A percentile compares a stretch with the other conserved stretches of the same genome.
phyloP scores from a whole-genome alignment of 1,139 yeast species.

The Nadsonia starkeyi-henricii region DNA sequence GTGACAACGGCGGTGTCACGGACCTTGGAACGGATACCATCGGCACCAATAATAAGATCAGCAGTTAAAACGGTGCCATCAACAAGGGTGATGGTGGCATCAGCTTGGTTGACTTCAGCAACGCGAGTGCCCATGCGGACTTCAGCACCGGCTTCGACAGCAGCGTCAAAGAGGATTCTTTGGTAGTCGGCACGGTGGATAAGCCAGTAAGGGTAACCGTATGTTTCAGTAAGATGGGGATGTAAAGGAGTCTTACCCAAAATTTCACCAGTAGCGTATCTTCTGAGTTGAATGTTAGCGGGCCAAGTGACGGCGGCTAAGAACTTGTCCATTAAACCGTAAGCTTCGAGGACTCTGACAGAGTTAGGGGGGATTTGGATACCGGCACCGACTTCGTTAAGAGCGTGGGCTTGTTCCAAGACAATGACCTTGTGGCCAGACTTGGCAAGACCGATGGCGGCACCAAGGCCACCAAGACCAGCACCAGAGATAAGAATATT shows the following conservation, averaged over 20 bases:
- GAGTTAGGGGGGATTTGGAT: slow-evolving; percentile 27
- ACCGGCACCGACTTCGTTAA: slow-evolving; percentile 32
- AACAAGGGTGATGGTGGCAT: slow-evolving; percentile 16
- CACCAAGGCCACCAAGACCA: slow-evolving; percentile 29
- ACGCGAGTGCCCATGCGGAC: slow-evolving; percentile 18
- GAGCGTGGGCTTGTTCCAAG: slow-evolving; percentile 23
- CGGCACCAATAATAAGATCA: slow-evolving; percentile 27
- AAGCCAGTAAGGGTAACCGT: slow-evolving; percentile 15
- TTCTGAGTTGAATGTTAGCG: slow-evolving; percentile 8
- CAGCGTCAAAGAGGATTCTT: slow-evolving; percentile 17
- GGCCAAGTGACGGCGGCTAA: slow-evolving; percentile 20
- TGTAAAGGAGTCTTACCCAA: too few species aligned
- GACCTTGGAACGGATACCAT: slow-evolving; percentile 19
- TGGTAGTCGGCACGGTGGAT: slow-evolving; percentile 26
- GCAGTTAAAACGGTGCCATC: slow-evolving; percentile 18
- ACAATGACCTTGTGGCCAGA: slow-evolving; percentile 26
- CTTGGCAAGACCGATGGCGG: slow-evolving; percentile 24
- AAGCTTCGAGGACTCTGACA: slow-evolving; percentile 17
- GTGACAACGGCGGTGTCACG: slow-evolving; percentile 9
- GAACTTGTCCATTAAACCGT: slow-evolving; percentile 20
- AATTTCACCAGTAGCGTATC: slow-evolving; percentile 10
- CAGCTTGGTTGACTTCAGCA: slow-evolving; percentile 17
- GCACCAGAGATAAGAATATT: slow-evolving; percentile 27
- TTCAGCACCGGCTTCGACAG: too few species aligned
- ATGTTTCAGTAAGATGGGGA: slow-evolving; percentile 9